Conservation (phyloP, 2,329 filamentous ascomycete genomes). For the Phaeosphaeria sp. region DNA sequence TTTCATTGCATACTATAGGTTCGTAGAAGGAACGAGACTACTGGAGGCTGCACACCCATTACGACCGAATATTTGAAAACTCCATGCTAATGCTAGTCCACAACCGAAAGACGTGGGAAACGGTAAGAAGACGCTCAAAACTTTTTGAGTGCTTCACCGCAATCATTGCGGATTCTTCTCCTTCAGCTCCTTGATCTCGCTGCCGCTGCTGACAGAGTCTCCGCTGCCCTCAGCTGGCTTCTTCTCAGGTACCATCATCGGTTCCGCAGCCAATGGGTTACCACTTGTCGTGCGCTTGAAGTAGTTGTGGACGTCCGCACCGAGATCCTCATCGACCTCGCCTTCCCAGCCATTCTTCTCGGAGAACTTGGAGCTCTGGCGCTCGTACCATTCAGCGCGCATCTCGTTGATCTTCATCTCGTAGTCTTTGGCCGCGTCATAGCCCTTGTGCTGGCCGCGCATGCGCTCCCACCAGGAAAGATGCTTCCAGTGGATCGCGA, state of each 20-base stretch:
- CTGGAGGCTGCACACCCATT: not conserved
- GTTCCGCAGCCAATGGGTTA: slow-evolving; percentile 18
- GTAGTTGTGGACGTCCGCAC: slow-evolving; percentile 42
- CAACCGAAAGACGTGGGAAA: not conserved
- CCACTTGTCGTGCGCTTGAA: slow-evolving; percentile 36
- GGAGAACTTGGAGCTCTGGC: slow-evolving; percentile 59
- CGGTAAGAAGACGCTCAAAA: not conserved
- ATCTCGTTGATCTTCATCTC: slow-evolving; percentile 86
- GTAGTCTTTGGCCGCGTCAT: slow-evolving; percentile 81
- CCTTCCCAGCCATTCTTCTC: slow-evolving; percentile 37
- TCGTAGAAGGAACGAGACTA: not conserved
- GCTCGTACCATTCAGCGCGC: slow-evolving; percentile 62
- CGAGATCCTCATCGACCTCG: slow-evolving; percentile 40
- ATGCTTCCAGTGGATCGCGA: slow-evolving; percentile 89
- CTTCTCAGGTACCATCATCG: slow-evolving; percentile 24
- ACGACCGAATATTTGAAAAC: not conserved
- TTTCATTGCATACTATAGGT: not conserved
- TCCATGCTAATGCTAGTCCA: not conserved
- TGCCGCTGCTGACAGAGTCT: slow-evolving; percentile 14
- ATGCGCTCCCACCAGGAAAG: slow-evolving; percentile 87
- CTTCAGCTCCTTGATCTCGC: slow-evolving; percentile 1
- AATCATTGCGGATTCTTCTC: not conserved
- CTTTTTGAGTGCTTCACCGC: not conserved
- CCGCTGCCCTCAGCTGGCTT: slow-evolving; percentile 18
- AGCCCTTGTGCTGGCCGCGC: slow-evolving; percentile 78